Evolutionary conservation across 129 eudicot species (phyloP).

Genomic region (Arctium lappa): DNA sequence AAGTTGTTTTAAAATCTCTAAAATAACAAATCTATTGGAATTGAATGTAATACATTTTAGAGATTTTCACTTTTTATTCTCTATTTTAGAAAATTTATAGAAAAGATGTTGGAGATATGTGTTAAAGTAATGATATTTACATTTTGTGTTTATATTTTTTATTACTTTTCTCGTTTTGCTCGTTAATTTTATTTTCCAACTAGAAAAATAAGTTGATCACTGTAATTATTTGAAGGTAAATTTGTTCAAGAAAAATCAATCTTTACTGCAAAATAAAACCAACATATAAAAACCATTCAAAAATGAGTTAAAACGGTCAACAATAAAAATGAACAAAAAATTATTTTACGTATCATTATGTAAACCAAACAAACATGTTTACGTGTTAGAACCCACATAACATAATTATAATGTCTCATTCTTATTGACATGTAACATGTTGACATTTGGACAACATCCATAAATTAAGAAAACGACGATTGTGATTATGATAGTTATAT

Average conservation of each 20-base stretch:
- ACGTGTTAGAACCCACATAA: background rate
- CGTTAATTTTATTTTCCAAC: background rate
- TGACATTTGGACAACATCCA: background rate
- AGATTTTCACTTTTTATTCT: too few relatives aligned
- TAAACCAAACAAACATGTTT: background rate
- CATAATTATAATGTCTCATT: background rate
- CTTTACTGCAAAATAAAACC: background rate
- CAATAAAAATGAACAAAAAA: background rate
- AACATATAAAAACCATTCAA: background rate
- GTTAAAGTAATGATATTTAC: background rate
- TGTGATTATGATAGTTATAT: background rate
- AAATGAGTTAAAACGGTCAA: background rate
- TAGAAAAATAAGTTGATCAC: background rate
- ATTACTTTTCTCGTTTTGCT: background rate
- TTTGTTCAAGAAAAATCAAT: too few relatives aligned
- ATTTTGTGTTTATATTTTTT: background rate
- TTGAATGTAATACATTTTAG: too few relatives aligned
- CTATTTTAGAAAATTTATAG: too few relatives aligned
- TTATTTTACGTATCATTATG: background rate
- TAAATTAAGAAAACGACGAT: background rate
- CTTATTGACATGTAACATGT: background rate
- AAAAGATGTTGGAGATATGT: too few relatives aligned
- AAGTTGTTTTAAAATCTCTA: too few relatives aligned
- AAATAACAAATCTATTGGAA: too few relatives aligned
- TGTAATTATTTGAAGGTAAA: background rate